A percentile compares a stretch with the other conserved stretches of the same genome.
Conservation (phyloP, 768 basidiomycete genomes). For the Dacryopinax spathularia region DNA sequence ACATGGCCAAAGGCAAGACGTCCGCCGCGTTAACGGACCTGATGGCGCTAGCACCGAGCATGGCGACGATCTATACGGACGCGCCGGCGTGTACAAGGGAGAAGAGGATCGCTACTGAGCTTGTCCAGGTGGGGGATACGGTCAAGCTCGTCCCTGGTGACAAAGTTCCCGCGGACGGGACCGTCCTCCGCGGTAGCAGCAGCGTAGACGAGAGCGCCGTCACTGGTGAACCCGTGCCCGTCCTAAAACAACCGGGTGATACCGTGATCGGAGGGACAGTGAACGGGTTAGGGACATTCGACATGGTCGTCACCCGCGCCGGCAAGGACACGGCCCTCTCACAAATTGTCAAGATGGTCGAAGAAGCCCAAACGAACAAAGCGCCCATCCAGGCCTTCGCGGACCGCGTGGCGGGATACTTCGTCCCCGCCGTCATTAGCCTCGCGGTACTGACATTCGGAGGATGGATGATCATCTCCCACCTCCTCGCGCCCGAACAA, state of each 20-base stretch:
- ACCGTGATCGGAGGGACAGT: constrained; percentile 90
- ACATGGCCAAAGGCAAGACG: constrained; percentile 92
- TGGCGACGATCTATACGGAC: constrained; percentile 91
- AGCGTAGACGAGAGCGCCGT: constrained; percentile 91
- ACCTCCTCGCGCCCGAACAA: constrained; percentile 36
- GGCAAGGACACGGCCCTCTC: constrained; percentile 92
- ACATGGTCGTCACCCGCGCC: constrained; percentile 88
- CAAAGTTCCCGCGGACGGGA: constrained; percentile 91
- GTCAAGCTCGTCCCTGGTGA: constrained; percentile 94
- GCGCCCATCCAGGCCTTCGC: constrained; percentile 97
- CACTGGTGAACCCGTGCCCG: constrained; percentile 85
- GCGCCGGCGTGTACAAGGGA: constrained; percentile 64
- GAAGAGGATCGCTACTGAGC: constrained; percentile 83
- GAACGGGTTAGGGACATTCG: constrained; percentile 92
- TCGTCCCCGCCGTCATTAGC: constrained; percentile 81
- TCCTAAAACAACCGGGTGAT: constrained; percentile 71
- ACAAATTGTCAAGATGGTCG: constrained; percentile 92
- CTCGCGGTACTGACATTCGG: constrained; percentile 71
- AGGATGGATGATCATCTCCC: constrained; percentile 65
- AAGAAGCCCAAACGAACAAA: constrained; percentile 95
- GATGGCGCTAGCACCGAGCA: constrained; percentile 87
- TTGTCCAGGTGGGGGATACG: constrained; percentile 84
- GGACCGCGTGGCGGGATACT: constrained; percentile 85
- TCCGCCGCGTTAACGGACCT: constrained; percentile 92
- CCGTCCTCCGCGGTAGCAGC: constrained; percentile 71